Percentiles rank a stretch among this genome's conserved stretches.
Conservation (phyloP, 2,329 filamentous ascomycete genomes). For the Cryphonectria carpinicola region DNA sequence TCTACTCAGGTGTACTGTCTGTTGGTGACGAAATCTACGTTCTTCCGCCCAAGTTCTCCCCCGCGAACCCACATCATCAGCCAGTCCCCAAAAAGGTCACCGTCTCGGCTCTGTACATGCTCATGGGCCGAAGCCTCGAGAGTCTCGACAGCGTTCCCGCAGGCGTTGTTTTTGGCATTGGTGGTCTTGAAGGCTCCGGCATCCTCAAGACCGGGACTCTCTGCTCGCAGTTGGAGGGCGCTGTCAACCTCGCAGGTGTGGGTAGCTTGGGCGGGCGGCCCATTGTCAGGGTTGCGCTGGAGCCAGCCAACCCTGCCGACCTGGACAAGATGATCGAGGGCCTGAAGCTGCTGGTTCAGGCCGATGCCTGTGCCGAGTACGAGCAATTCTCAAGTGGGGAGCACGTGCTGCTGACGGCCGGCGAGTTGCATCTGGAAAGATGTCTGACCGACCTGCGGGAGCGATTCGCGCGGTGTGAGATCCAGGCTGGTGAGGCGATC, state of each 20-base stretch:
- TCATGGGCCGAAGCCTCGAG: slow-evolving; percentile 93
- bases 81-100: slow-evolving; percentile 82
- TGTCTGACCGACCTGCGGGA: slow-evolving; percentile 93
- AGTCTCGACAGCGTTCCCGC: slow-evolving; percentile 83
- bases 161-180: slow-evolving; percentile 93
- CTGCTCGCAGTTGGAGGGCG: slow-evolving; percentile 83
- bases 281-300: slow-evolving; percentile 94
- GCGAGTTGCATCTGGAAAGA: slow-evolving; percentile 90
- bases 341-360: slow-evolving; percentile 84
- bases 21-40: slow-evolving; percentile 93
- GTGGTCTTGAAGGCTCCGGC: slow-evolving; percentile 80
- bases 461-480: slow-evolving; percentile 90
- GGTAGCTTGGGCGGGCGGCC: slow-evolving; percentile 76
- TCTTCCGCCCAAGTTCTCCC: slow-evolving; percentile 89
- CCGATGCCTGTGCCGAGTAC: slow-evolving; percentile 94
- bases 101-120: slow-evolving; percentile 86
- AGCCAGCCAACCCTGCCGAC: slow-evolving; percentile 87
- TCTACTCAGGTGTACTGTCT: slow-evolving; percentile 87
- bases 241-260: slow-evolving; percentile 88
- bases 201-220: slow-evolving; percentile 96
- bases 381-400: slow-evolving; percentile 92
- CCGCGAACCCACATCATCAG: slow-evolving; percentile 70
- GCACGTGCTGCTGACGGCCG: slow-evolving; percentile 91
- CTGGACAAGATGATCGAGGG: slow-evolving; percentile 94
- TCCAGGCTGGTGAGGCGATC: slow-evolving; percentile 91